These are phyloP conservation scores for Tylopilus felleus DNA, from an alignment of 768 basidiomycete species.

Conservation along the genomic window DNA sequence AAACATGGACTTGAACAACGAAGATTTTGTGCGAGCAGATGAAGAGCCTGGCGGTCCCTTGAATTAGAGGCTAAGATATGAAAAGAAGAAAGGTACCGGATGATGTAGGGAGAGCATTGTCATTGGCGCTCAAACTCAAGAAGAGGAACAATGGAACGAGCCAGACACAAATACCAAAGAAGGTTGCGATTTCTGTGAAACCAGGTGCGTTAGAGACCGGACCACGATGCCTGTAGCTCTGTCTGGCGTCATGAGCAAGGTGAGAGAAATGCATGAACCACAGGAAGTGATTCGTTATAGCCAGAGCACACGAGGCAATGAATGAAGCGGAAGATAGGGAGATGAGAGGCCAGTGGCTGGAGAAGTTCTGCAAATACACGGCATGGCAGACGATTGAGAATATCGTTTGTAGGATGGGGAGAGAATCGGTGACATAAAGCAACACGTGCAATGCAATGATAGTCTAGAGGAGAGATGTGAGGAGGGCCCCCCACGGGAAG, in stretches of 20 bases:
- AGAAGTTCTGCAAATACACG: conserved; percentile 93
- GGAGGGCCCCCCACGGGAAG: not conserved
- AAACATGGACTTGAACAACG: conserved; percentile 67
- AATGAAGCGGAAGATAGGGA: conserved; percentile 84
- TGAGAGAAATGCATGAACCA: conserved; percentile 96
- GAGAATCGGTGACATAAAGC: conserved; percentile 74
- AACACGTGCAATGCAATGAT: conserved; percentile 76
- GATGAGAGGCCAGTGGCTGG: conserved; percentile 86
- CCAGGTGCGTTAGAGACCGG: conserved; percentile 35
- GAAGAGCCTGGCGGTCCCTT: conserved; percentile 15
- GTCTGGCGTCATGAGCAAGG: conserved; percentile 60
- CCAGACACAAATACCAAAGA: conserved; percentile 86
- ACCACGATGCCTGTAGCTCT: conserved; percentile 43
- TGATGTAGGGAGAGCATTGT: conserved; percentile 87
- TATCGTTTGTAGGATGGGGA: conserved; percentile 68
- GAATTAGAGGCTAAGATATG: not conserved
- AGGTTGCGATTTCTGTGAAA: conserved; percentile 77
- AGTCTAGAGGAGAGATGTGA: conserved; percentile 41
- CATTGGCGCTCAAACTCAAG: conserved; percentile 93
- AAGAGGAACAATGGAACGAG: conserved; percentile 90
- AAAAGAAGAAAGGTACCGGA: conserved; percentile 36
- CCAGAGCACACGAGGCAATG: conserved; percentile 79
- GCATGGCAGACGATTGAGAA: conserved; percentile 85
- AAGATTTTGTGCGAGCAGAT: conserved; percentile 43
- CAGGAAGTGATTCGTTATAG: conserved; percentile 87